Percentiles rank a stretch among this genome's conserved stretches.
phyloP scores from a whole-genome alignment of 495 filamentous ascomycete genomes.

The Penicillium paradoxum region DNA sequence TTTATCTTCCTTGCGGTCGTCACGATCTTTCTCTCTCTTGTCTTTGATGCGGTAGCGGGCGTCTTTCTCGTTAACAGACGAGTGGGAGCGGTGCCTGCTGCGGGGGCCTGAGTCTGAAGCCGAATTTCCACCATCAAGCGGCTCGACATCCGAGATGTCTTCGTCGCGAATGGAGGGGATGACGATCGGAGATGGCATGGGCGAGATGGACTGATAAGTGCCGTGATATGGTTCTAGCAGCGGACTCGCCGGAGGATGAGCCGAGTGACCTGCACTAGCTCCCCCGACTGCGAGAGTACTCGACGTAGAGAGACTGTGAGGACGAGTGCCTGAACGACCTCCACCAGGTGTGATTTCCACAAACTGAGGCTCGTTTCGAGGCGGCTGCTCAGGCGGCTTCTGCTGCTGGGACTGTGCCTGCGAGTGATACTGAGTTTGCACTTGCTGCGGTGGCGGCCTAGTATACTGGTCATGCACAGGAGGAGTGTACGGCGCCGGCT shows the following conservation, averaged over 20 bases:
- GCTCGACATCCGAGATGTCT: constrained; percentile 48
- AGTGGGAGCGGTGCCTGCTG: constrained; percentile 29
- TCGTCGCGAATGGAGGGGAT: constrained; percentile 40
- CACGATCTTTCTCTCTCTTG: constrained; percentile 17
- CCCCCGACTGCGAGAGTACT: constrained; percentile 33
- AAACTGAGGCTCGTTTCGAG: constrained; percentile 32
- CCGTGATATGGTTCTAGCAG: constrained; percentile 90
- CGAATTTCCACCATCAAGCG: constrained; percentile 29
- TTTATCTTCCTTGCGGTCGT: constrained; percentile 31
- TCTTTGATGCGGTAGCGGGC: constrained; percentile 10
- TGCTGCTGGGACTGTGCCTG: constrained; percentile 11
- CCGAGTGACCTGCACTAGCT: constrained; percentile 16
- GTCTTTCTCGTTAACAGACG: constrained; percentile 22
- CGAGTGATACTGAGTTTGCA: constrained; percentile 9
- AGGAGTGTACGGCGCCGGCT: constrained; percentile 14
- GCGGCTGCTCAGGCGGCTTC: constrained; percentile 9
- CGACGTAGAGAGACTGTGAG: constrained; percentile 37
- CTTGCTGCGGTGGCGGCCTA: constrained; percentile 10
- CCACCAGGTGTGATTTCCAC: constrained; percentile 41
- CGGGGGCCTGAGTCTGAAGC: constrained; percentile 32
- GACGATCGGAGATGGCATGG: constrained; percentile 78
- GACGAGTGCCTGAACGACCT: constrained; percentile 26
- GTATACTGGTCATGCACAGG: constrained; percentile 20
- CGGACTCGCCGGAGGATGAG: constrained; percentile 66
- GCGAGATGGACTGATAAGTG: constrained; percentile 91